Evolutionary conservation across 345 rosid species (phyloP).

Genomic region (Citrus mangshanensis): DNA sequence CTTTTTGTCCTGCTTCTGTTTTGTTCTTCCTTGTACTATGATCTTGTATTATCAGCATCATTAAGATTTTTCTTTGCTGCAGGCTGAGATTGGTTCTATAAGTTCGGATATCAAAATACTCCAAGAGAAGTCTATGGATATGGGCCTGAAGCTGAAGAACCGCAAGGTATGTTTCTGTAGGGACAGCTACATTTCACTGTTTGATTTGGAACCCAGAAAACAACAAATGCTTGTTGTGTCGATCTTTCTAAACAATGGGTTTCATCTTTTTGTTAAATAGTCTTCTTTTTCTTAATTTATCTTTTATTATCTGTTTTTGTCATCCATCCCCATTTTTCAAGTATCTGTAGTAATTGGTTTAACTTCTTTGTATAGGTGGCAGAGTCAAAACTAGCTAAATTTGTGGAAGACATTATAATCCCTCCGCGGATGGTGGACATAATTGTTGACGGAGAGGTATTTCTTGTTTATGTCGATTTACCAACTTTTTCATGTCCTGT

Average conservation of each 20-base stretch:
- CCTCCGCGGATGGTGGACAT: conserved; percentile 97
- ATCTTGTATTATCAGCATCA: neutral
- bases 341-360: conserved; percentile 14
- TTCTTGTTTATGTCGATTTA: conserved; percentile 19
- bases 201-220: neutral
- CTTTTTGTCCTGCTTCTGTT: neutral
- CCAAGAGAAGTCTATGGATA: conserved; percentile 99
- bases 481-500: conserved; percentile 1
- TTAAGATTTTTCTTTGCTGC: conserved; percentile 15
- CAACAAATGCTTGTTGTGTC: neutral
- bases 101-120: conserved; percentile 96
- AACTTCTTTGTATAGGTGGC: conserved; percentile 61
- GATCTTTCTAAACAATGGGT: neutral
- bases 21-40: conserved; percentile 1
- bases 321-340: neutral
- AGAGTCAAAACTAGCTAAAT: conserved; percentile 89
- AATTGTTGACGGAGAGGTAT: conserved; percentile 98
- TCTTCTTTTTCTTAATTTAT: neutral
- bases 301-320: neutral
- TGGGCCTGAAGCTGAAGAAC: conserved; percentile 95
- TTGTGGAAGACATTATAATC: conserved; percentile 94
- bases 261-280: neutral
- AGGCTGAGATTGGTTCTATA: conserved; percentile 96
- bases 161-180: conserved; percentile 66
- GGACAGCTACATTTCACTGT: neutral